Conservation (phyloP, 1,284 basidiomycete species). For the Tilletiaria anomala region DNA sequence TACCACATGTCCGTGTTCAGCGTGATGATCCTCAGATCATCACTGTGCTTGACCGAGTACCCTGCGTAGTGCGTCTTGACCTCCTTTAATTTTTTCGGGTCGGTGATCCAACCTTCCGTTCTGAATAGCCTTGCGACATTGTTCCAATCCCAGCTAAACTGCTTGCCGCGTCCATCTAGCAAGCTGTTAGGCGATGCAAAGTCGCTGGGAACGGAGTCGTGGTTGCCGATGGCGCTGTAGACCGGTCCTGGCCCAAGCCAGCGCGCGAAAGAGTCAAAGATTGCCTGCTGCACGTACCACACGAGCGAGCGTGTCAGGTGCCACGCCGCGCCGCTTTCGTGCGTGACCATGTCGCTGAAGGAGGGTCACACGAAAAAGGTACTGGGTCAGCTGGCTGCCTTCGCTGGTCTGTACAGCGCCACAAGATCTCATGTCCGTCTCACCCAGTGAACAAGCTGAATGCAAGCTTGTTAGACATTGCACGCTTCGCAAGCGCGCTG, state of each 20-base stretch:
- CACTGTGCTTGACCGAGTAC: constrained; percentile 54
- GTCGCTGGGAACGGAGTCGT: constrained; percentile 32
- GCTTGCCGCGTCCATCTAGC: constrained; percentile 22
- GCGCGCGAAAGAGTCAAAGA: constrained; percentile 23
- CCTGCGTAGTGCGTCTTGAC: constrained; percentile 59
- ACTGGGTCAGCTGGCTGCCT: too few relatives aligned
- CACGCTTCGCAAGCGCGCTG: too few relatives aligned
- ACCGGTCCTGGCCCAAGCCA: constrained; percentile 26
- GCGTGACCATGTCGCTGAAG: constrained; percentile 58
- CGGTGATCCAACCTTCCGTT: constrained; percentile 54
- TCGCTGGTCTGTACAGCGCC: too few relatives aligned
- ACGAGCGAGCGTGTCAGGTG: constrained; percentile 31
- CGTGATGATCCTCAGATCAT: constrained; percentile 59
- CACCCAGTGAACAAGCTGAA: too few relatives aligned
- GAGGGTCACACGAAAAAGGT: constrained; percentile 51
- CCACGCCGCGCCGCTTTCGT: constrained; percentile 19
- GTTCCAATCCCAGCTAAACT: constrained; percentile 35
- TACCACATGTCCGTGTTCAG: constrained; percentile 54
- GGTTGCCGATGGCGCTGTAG: constrained; percentile 35
- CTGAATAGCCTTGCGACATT: constrained; percentile 25
- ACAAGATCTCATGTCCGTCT: too few relatives aligned
- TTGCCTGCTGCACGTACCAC: constrained; percentile 31
- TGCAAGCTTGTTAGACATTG: too few relatives aligned
- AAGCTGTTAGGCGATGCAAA: constrained; percentile 16
- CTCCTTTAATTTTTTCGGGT: constrained; percentile 46